Percentiles rank a stretch among this genome's conserved stretches.
phyloP scores from a whole-genome alignment of 2,329 filamentous ascomycete species.

The Trichoderma oligosporum region DNA sequence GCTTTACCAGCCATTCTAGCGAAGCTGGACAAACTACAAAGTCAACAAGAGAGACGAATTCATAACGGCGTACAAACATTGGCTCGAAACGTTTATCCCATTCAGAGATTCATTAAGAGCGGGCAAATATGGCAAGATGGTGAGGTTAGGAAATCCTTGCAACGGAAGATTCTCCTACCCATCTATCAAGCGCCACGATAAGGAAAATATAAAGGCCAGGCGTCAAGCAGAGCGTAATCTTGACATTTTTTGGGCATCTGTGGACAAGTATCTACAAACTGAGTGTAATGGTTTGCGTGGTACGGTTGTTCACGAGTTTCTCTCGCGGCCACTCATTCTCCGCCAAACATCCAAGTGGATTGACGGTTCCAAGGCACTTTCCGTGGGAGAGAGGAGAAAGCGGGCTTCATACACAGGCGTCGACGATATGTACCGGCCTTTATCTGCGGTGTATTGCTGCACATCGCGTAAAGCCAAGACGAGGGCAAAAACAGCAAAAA shows the following conservation, averaged over 20 bases:
- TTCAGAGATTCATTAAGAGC: no score
- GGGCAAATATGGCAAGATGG: conserved; percentile 18
- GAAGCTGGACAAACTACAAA: conserved; percentile 30
- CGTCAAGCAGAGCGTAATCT: conserved; percentile 42
- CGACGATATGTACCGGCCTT: conserved; percentile 21
- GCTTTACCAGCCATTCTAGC: conserved; percentile 48
- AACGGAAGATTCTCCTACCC: conserved; percentile 42
- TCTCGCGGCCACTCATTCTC: conserved; percentile 36
- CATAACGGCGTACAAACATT: neutral
- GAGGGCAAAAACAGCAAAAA: neutral
- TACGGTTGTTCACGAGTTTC: conserved; percentile 29
- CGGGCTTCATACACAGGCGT: neutral
- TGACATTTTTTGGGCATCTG: conserved; percentile 17
- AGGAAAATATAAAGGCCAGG: conserved; percentile 42
- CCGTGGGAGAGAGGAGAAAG: neutral
- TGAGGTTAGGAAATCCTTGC: conserved; percentile 32
- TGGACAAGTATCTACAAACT: conserved; percentile 20
- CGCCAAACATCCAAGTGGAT: conserved; percentile 48
- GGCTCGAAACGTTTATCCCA: conserved; percentile 24
- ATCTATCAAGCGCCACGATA: conserved; percentile 42
- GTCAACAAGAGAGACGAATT: neutral
- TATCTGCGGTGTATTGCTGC: conserved; percentile 29
- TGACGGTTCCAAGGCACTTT: conserved; percentile 36
- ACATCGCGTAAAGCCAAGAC: no score
- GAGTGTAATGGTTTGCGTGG: neutral